phyloP scores from a whole-genome alignment of 2,329 filamentous ascomycete genomes.

The Reticulascus tulasneorum region DNA sequence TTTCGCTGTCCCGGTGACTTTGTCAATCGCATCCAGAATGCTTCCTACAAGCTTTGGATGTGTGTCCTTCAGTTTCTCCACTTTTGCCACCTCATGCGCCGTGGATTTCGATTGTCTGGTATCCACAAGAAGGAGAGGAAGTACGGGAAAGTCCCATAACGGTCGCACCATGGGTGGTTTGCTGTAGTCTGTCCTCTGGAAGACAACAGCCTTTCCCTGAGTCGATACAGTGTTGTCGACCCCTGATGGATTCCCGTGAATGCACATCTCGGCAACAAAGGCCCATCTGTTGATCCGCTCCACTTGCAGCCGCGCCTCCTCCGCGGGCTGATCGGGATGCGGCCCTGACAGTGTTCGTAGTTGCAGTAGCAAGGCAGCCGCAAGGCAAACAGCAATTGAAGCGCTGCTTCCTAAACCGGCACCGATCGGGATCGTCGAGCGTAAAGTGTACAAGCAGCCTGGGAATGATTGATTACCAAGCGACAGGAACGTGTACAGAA shows the following conservation, averaged over 20 bases:
- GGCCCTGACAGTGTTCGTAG: conserved; percentile 84
- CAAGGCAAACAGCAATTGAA: conserved; percentile 87
- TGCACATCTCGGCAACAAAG: conserved; percentile 94
- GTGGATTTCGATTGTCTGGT: conserved; percentile 87
- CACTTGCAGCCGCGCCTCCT: conserved; percentile 84
- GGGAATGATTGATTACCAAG: conserved; percentile 75
- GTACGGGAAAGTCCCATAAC: conserved; percentile 83
- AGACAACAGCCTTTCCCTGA: conserved; percentile 90
- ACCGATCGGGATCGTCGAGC: conserved; percentile 89
- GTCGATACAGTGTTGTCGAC: conserved; percentile 96
- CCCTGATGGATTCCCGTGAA: conserved; percentile 93
- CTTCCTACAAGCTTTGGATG: conserved; percentile 75
- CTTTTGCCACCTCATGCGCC: conserved; percentile 79
- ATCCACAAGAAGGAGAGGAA: conserved; percentile 86
- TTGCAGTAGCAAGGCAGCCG: conserved; percentile 79
- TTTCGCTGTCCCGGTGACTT: conserved; percentile 55
- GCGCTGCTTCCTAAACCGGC: conserved; percentile 90
- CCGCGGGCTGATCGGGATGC: conserved; percentile 82
- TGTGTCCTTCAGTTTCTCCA: conserved; percentile 63
- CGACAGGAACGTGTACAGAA: conserved; percentile 90
- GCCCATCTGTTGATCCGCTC: conserved; percentile 98
- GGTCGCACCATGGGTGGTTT: conserved; percentile 74
- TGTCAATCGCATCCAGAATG: conserved; percentile 83
- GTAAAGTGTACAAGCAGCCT: conserved; percentile 82
- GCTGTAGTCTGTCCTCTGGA: conserved; percentile 73